phyloP scores from a whole-genome alignment of 2,329 filamentous ascomycete species.

The Diatrype stigma region DNA sequence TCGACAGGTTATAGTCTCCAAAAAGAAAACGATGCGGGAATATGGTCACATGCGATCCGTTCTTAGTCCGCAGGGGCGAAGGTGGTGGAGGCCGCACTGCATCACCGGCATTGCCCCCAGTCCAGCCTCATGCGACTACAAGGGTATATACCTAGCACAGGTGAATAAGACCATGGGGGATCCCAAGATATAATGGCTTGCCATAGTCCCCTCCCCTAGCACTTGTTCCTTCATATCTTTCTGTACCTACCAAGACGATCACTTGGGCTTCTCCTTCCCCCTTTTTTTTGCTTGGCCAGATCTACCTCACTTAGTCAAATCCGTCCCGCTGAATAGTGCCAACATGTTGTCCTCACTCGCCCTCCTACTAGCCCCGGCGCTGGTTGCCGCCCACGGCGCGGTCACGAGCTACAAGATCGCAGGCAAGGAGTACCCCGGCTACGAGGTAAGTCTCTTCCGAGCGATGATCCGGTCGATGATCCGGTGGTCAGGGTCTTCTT shows the following conservation, averaged over 20 bases:
- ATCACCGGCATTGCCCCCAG: neutral
- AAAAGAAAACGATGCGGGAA: neutral
- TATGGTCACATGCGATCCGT: neutral
- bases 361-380: slow-evolving; percentile 22
- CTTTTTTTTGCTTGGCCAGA: slow-evolving; percentile 12
- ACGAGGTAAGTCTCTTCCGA: slow-evolving; percentile 17
- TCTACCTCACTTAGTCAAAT: slow-evolving; percentile 2
- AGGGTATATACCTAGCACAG: neutral
- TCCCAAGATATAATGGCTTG: slow-evolving; percentile 9
- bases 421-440: slow-evolving; percentile 39
- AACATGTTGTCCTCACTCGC: slow-evolving; percentile 23
- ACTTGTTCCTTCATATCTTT: slow-evolving; percentile 1
- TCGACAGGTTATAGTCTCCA: neutral
- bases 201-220: slow-evolving; percentile 4
- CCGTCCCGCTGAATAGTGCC: slow-evolving; percentile 2
- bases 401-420: slow-evolving; percentile 46
- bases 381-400: slow-evolving; percentile 31
- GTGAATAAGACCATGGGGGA: slow-evolving; percentile 1
- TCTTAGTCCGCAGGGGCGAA: neutral
- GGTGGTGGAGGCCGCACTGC: neutral
- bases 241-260: slow-evolving; percentile 16
- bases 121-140: neutral
- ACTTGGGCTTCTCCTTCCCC: slow-evolving; percentile 10
- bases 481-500: no score
- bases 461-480: no score